Percentiles rank a stretch among this genome's conserved stretches.
Evolutionary conservation across 2,329 filamentous ascomycete species (phyloP).

Genomic region (Penicillium vulpinum): DNA sequence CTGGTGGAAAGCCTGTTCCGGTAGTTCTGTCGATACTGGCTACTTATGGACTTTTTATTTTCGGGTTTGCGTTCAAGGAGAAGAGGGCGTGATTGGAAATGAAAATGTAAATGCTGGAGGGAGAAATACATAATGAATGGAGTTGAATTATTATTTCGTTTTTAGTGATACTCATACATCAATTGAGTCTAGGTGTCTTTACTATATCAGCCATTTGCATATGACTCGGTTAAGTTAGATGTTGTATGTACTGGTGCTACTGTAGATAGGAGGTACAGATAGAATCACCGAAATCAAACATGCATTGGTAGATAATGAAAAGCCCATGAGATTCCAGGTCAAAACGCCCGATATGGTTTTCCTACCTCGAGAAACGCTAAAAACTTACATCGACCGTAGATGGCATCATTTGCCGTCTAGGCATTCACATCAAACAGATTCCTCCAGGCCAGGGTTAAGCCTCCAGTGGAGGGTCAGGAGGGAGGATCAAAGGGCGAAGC

Average conservation of each 20-base stretch:
- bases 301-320: background rate
- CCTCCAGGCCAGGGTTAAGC: conserved; percentile 5
- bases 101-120: background rate
- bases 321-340: background rate
- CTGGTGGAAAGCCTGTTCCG: conserved; percentile 76
- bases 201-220: too few relatives aligned
- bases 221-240: background rate
- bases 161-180: background rate
- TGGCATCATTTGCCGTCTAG: conserved; percentile 7
- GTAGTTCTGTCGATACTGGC: conserved; percentile 76
- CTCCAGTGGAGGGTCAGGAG: conserved; percentile 1
- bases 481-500: conserved; percentile 14
- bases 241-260: background rate
- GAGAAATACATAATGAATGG: background rate
- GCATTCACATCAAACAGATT: conserved; percentile 3
- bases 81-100: conserved; percentile 25
- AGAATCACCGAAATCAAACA: background rate
- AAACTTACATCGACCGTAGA: conserved; percentile 20
- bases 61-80: conserved; percentile 65
- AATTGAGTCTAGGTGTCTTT: too few relatives aligned
- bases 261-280: background rate
- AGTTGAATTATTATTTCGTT: background rate
- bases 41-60: conserved; percentile 73
- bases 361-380: conserved; percentile 20
- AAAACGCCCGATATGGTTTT: conserved; percentile 4